A percentile compares a stretch with the other conserved stretches of the same genome.
These are phyloP conservation scores for Leccinum disarticulatum DNA, from an alignment of 768 basidiomycete genomes.

Conservation along the genomic window DNA sequence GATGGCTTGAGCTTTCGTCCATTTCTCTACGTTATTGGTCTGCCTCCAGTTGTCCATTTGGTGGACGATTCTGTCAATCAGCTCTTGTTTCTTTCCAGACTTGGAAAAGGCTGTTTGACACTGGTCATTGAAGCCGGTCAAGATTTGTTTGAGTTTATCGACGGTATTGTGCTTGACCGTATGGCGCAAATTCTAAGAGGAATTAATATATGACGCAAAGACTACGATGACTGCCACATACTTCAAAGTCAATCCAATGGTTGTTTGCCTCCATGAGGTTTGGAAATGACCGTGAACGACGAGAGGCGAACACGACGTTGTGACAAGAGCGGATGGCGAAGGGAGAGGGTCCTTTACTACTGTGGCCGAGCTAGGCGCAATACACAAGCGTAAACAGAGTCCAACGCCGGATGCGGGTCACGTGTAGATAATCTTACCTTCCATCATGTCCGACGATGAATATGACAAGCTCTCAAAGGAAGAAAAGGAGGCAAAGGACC, in stretches of 20 bases:
- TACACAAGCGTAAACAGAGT: conserved; percentile 37
- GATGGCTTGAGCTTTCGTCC: conserved; percentile 67
- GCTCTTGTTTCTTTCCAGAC: conserved; percentile 84
- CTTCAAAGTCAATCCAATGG: conserved; percentile 75
- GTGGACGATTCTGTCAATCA: conserved; percentile 71
- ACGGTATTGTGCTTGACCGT: conserved; percentile 77
- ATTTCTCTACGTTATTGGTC: conserved; percentile 58
- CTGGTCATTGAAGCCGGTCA: conserved; percentile 76
- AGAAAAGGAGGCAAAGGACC: conserved; percentile 74
- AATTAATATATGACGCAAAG: conserved; percentile 21
- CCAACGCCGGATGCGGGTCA: conserved; percentile 14
- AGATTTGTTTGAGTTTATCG: conserved; percentile 81
- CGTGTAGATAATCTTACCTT: conserved; percentile 30
- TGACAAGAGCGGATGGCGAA: conserved; percentile 7
- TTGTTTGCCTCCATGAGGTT: conserved; percentile 59
- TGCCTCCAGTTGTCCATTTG: conserved; percentile 62
- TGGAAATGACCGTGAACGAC: conserved; percentile 5
- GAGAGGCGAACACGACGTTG: conserved; percentile 9
- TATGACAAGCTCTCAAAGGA: conserved; percentile 77
- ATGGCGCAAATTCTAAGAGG: conserved; percentile 62
- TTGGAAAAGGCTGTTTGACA: conserved; percentile 67
- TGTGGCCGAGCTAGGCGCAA: conserved; percentile 14
- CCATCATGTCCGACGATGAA: conserved; percentile 45
- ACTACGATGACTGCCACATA: conserved; percentile 33
- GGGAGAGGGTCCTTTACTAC: conserved; percentile 5